Conservation (phyloP, 768 basidiomycete species). For the Rhizopogon sp. region DNA sequence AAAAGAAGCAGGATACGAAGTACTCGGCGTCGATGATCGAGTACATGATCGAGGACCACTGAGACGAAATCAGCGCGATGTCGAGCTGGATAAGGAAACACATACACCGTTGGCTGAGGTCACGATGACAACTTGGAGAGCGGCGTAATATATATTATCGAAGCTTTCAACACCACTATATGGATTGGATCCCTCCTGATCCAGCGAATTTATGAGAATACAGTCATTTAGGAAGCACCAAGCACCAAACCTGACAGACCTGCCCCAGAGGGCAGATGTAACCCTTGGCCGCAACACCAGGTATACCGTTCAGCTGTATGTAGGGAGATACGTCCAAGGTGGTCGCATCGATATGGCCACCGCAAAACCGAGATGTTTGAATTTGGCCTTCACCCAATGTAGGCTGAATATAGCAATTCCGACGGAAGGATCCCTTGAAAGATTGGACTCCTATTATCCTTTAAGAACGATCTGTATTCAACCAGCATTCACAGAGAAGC, state of each 20-base stretch:
- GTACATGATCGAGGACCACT: conserved; percentile 88
- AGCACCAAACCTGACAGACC: conserved; percentile 58
- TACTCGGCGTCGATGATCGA: conserved; percentile 85
- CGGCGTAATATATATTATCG: conserved; percentile 80
- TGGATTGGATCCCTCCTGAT: conserved; percentile 65
- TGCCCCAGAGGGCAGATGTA: conserved; percentile 89
- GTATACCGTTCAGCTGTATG: conserved; percentile 32
- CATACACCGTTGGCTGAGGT: conserved; percentile 75
- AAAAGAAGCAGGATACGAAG: conserved; percentile 83
- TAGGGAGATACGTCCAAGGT: conserved; percentile 45
- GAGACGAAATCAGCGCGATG: not conserved
- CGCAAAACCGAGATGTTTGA: conserved; percentile 61
- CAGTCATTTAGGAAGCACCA: not conserved
- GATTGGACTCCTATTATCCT: conserved; percentile 91
- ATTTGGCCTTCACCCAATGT: conserved; percentile 48
- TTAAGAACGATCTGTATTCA: not conserved
- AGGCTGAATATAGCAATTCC: conserved; percentile 54
- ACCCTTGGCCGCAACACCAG: conserved; percentile 55
- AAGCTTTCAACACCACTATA: conserved; percentile 66
- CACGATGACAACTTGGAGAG: conserved; percentile 80
- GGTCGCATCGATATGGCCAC: conserved; percentile 67
- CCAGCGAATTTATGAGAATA: not conserved
- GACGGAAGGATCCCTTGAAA: conserved; percentile 80
- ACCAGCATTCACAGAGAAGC: not conserved
- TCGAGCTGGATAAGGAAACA: conserved; percentile 7